These are phyloP conservation scores for Ceratocystis cacaofunesta DNA, from an alignment of 2,329 filamentous ascomycete species.

Conservation along the genomic window DNA sequence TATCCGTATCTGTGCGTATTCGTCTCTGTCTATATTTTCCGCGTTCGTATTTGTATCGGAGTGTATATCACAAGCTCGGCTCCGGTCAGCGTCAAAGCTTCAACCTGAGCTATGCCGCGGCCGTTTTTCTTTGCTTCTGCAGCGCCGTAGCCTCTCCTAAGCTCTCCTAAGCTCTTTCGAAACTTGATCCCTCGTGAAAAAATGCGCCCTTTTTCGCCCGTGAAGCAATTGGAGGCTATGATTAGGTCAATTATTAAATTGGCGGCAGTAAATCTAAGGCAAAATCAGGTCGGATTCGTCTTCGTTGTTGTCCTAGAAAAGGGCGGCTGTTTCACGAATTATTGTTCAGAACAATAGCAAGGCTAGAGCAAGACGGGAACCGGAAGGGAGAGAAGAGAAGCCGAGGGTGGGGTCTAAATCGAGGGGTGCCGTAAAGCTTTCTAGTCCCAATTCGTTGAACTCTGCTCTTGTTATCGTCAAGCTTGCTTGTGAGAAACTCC, in stretches of 20 bases:
- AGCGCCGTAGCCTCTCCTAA: not conserved
- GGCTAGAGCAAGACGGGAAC: too few relatives aligned
- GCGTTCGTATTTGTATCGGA: not conserved
- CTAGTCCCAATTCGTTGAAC: not conserved
- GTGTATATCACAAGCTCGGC: not conserved
- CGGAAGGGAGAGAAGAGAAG: not conserved
- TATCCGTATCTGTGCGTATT: not conserved
- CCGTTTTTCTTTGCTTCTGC: not conserved
- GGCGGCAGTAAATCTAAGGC: too few relatives aligned
- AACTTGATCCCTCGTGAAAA: too few relatives aligned
- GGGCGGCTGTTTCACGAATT: too few relatives aligned
- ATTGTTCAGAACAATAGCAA: too few relatives aligned
- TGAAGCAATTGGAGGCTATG: not conserved
- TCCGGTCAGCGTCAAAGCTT: not conserved
- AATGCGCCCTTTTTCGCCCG: too few relatives aligned
- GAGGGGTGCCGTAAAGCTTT: not conserved
- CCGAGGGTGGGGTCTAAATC: not conserved
- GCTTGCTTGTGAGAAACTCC: not conserved
- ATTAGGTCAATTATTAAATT: not conserved
- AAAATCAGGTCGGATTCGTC: too few relatives aligned
- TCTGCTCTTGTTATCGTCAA: not conserved
- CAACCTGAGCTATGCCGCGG: not conserved
- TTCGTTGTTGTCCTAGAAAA: too few relatives aligned
- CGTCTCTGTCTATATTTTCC: conserved; percentile 10
- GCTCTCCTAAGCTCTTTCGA: too few relatives aligned